Evolutionary conservation across 768 basidiomycete species (phyloP).

Genomic region (Ramaria sp.): DNA sequence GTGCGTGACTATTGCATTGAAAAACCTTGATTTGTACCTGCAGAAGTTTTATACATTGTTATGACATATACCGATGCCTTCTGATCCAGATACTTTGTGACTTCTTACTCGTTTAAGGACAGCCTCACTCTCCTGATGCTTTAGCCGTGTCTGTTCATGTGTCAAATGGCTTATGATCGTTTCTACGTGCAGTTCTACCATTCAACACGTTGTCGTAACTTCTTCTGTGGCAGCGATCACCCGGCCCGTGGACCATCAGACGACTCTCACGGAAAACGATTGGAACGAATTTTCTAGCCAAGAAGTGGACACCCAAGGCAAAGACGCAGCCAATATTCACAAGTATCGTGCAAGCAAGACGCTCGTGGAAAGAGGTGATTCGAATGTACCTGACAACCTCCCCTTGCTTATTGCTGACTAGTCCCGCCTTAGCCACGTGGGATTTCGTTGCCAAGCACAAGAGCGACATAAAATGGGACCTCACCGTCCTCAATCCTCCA

Average conservation of each 20-base stretch:
- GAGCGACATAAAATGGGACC: constrained; percentile 34
- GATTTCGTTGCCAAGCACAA: constrained; percentile 35
- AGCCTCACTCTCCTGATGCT: too few relatives aligned
- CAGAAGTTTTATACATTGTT: too few relatives aligned
- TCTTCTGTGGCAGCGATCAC: constrained; percentile 9
- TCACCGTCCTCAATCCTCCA: constrained; percentile 45
- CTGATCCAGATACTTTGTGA: background rate
- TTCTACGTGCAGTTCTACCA: background rate
- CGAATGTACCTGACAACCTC: background rate
- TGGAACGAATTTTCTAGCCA: constrained; percentile 22
- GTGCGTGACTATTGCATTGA: background rate
- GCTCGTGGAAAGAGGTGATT: constrained; percentile 19
- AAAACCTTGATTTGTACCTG: too few relatives aligned
- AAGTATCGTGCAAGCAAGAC: constrained; percentile 21
- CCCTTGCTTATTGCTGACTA: background rate
- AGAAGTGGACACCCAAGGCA: constrained; percentile 21
- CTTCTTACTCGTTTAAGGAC: background rate
- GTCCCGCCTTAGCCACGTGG: constrained; percentile 38
- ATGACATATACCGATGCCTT: too few relatives aligned
- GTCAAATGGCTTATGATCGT: too few relatives aligned
- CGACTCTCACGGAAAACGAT: constrained; percentile 15
- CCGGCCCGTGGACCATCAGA: background rate
- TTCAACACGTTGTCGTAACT: constrained; percentile 9
- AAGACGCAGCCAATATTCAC: constrained; percentile 13
- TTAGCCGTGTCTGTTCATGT: background rate